Conservation (phyloP, 2,329 filamentous ascomycete genomes). For the Penicillium sp. region DNA sequence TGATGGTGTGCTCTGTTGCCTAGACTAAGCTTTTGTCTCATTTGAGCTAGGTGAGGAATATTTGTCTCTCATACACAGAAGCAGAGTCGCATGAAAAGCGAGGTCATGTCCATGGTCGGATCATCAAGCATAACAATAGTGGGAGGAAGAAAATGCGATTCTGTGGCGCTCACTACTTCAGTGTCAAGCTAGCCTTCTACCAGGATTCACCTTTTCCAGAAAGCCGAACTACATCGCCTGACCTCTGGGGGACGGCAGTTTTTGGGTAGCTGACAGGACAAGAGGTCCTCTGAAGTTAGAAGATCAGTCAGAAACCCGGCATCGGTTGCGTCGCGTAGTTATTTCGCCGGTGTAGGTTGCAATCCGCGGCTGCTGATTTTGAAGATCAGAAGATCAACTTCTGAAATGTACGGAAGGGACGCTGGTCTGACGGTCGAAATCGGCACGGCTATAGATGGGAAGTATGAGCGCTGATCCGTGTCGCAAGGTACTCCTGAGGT, state of each 20-base stretch:
- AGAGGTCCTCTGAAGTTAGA: conserved; percentile 9
- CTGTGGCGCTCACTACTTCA: no score
- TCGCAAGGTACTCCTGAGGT: neutral
- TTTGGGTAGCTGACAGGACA: conserved; percentile 4
- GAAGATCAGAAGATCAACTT: conserved; percentile 11
- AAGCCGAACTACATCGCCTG: neutral
- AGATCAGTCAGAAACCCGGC: conserved; percentile 4
- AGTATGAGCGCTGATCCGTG: neutral
- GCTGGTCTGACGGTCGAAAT: conserved; percentile 1
- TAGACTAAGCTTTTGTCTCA: no score
- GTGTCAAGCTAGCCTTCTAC: no score
- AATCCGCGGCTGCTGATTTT: conserved; percentile 13
- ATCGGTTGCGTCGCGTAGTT: conserved; percentile 6
- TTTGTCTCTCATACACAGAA: no score
- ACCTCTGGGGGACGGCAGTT: conserved; percentile 4
- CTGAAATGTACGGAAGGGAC: conserved; percentile 8
- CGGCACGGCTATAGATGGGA: neutral
- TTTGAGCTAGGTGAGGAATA: no score
- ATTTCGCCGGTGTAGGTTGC: conserved; percentile 7
- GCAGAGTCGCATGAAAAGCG: no score
- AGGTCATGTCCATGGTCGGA: no score
- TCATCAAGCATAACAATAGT: no score
- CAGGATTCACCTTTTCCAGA: conserved; percentile 1
- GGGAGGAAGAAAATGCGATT: no score
- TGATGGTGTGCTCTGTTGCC: no score